These are phyloP conservation scores for Agrocybe pediades DNA, from an alignment of 768 basidiomycete species.

Conservation along the genomic window DNA sequence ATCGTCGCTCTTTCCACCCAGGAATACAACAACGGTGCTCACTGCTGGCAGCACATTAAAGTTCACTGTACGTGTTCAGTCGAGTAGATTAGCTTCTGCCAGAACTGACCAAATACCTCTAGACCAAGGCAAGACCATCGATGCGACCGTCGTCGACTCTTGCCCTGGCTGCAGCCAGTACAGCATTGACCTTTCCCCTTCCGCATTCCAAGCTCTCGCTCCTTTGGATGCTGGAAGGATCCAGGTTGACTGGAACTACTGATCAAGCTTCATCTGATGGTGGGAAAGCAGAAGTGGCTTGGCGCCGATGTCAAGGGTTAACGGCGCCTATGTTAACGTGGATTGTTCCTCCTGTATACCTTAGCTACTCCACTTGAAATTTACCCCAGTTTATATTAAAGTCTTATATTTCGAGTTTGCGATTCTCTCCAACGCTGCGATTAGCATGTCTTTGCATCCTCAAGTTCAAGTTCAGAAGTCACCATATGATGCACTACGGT, in stretches of 20 bases:
- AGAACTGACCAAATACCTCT: neutral
- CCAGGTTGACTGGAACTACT: neutral
- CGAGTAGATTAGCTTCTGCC: neutral
- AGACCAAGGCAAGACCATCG: neutral
- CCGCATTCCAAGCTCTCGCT: neutral
- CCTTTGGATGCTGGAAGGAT: neutral
- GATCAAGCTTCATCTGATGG: neutral
- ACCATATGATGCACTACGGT: too few relatives aligned
- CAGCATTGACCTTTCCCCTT: neutral
- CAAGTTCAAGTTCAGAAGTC: too few relatives aligned
- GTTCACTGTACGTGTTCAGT: neutral
- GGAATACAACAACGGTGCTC: neutral
- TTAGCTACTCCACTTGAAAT: too few relatives aligned
- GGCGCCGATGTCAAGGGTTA: too few relatives aligned
- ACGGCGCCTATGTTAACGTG: too few relatives aligned
- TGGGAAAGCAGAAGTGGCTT: too few relatives aligned
- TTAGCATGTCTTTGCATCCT: too few relatives aligned
- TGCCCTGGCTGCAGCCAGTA: neutral
- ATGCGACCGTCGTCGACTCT: neutral
- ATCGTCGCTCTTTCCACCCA: neutral
- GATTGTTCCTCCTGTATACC: too few relatives aligned
- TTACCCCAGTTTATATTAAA: too few relatives aligned
- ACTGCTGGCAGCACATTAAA: constrained; percentile 1
- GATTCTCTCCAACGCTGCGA: too few relatives aligned
- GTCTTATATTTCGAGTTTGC: too few relatives aligned